Percentiles rank a stretch among this genome's conserved stretches.
phyloP scores from a whole-genome alignment of 2,329 filamentous ascomycete genomes.

The Byssoonygena ceratinophila region DNA sequence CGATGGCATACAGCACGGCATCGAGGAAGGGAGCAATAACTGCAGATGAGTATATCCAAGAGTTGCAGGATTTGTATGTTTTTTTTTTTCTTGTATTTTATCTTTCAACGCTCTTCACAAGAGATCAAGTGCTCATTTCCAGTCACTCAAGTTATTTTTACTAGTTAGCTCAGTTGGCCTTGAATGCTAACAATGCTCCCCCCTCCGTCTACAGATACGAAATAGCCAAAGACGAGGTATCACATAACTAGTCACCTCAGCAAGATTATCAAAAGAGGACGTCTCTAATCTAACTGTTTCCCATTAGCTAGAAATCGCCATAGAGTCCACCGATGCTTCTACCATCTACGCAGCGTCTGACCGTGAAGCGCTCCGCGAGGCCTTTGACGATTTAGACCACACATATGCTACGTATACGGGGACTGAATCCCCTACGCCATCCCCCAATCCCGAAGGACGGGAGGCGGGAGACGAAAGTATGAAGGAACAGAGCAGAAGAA shows the following conservation, averaged over 20 bases:
- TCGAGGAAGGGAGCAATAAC: not conserved
- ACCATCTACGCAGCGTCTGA: conserved; percentile 40
- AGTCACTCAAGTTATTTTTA: no score
- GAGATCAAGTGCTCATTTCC: no score
- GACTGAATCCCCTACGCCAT: conserved; percentile 1
- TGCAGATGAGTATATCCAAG: conserved; percentile 17
- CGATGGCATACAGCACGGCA: not conserved
- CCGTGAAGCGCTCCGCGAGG: conserved; percentile 38
- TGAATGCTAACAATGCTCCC: not conserved
- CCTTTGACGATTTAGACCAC: conserved; percentile 31
- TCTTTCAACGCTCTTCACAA: not conserved
- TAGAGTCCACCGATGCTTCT: conserved; percentile 36
- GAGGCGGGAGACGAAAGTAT: not conserved
- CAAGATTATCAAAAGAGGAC: not conserved
- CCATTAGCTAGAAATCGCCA: conserved; percentile 37
- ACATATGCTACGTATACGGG: conserved; percentile 30
- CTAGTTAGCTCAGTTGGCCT: not conserved
- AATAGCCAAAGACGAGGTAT: conserved; percentile 36
- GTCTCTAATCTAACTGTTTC: not conserved
- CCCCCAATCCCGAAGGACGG: conserved; percentile 10
- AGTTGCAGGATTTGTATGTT: conserved; percentile 17
- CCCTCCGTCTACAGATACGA: conserved; percentile 28
- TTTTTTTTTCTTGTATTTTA: not conserved
- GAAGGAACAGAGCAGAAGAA: conserved; percentile 13
- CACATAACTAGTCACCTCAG: not conserved